Conservation (phyloP, 1,284 basidiomycete genomes). For the Taiwanofungus camphoratus region DNA sequence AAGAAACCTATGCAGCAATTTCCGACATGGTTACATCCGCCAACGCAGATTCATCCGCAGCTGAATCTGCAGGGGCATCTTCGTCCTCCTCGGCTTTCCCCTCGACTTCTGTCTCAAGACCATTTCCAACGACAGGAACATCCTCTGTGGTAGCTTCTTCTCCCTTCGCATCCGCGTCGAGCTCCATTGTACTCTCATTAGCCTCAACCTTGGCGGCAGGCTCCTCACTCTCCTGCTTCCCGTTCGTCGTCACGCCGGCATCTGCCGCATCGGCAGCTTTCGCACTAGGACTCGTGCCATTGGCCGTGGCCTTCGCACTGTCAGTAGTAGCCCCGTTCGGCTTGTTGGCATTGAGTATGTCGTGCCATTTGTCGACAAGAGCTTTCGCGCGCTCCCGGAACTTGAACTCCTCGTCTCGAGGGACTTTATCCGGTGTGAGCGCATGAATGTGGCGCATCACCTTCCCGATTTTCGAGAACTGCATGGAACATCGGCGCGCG, state of each 20-base stretch:
- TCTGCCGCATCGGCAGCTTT: slow-evolving; percentile 22
- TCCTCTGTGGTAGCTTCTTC: slow-evolving; percentile 13
- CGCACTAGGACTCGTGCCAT: slow-evolving; percentile 18
- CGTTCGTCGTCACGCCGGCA: slow-evolving; percentile 16
- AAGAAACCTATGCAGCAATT: slow-evolving; percentile 23
- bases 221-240: slow-evolving; percentile 20
- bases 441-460: slow-evolving; percentile 93
- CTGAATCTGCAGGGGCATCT: slow-evolving; percentile 22
- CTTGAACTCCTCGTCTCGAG: slow-evolving; percentile 80
- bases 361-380: slow-evolving; percentile 73
- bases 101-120: slow-evolving; percentile 14
- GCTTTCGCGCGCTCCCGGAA: slow-evolving; percentile 78
- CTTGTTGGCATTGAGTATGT: slow-evolving; percentile 49
- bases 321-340: slow-evolving; percentile 27
- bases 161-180: slow-evolving; percentile 19
- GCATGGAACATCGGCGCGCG: slow-evolving; percentile 1
- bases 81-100: slow-evolving; percentile 19
- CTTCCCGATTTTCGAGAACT: slow-evolving; percentile 97
- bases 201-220: slow-evolving; percentile 22
- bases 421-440: slow-evolving; percentile 61
- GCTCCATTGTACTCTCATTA: slow-evolving; percentile 16
- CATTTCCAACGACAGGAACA: slow-evolving; percentile 6
- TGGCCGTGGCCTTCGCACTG: slow-evolving; percentile 14
- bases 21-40: slow-evolving; percentile 47
- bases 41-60: slow-evolving; percentile 30